Conservation (phyloP, 768 basidiomycete genomes). For the Amanita fuliginea region DNA sequence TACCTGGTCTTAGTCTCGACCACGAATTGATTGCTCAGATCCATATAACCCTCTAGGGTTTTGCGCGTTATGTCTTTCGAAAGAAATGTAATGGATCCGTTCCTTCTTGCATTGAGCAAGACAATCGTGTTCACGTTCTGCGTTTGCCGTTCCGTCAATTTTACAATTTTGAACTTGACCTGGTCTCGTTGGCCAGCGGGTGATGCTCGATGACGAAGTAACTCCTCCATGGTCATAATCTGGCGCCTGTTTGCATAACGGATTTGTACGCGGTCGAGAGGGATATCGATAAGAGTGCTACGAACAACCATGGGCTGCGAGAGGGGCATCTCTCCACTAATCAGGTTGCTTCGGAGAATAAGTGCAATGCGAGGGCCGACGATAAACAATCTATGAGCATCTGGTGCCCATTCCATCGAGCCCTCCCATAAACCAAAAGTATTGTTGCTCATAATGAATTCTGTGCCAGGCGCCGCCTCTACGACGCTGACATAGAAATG, state of each 20-base stretch:
- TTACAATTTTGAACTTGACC: slow-evolving; percentile 19
- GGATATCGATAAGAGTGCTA: slow-evolving; percentile 16
- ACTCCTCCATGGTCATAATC: slow-evolving; percentile 1
- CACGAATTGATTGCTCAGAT: background rate
- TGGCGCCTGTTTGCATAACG: background rate
- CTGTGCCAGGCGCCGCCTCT: slow-evolving; percentile 20
- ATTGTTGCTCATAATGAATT: slow-evolving; percentile 23
- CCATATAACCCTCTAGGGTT: slow-evolving; percentile 9
- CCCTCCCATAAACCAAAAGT: slow-evolving; percentile 25
- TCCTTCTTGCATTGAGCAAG: slow-evolving; percentile 14
- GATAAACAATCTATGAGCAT: slow-evolving; percentile 21
- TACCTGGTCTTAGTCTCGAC: background rate
- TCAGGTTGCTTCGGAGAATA: slow-evolving; percentile 15
- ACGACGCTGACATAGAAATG: slow-evolving; percentile 22
- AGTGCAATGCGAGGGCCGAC: slow-evolving; percentile 23
- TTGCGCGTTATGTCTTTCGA: slow-evolving; percentile 14
- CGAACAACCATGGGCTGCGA: slow-evolving; percentile 12
- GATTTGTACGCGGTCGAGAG: slow-evolving; percentile 7
- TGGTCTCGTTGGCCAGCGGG: slow-evolving; percentile 13
- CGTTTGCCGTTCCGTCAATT: slow-evolving; percentile 16
- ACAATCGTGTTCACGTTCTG: slow-evolving; percentile 18
- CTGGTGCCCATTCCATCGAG: slow-evolving; percentile 9
- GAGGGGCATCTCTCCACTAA: slow-evolving; percentile 7
- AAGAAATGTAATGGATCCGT: slow-evolving; percentile 17
- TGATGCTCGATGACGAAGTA: slow-evolving; percentile 12